Base-by-base conservation (phyloP, 306 rosid genomes). In the Quercus robur region DNA sequence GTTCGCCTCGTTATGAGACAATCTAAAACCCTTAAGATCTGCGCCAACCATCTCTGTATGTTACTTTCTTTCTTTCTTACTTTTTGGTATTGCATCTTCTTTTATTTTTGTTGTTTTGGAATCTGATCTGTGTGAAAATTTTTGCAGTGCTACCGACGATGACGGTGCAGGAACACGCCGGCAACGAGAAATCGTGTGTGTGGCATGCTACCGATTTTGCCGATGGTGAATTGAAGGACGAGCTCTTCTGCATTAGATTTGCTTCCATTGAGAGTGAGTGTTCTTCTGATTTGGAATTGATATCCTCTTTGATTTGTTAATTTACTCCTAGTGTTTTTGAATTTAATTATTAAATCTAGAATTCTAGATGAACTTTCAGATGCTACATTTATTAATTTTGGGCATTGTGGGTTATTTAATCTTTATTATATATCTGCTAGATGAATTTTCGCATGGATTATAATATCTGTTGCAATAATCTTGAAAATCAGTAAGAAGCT, bases 181-280 rank as follows among this genome's bases (percentile, higher is more conserved):
- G 99, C 21, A 96, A 93, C 72, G 98, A 96, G 57, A 96, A 96
- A 73, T 96, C 94, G 0, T 96, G 94, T 44, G 99, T 96, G 55
- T 93, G 99, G 99, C 99, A 96, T 66, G 99, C 99, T 0, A 88
- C 90, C 77, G 99, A 96, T 71, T 96, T 84, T 56, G 98, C 99
- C 35, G 98, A 93, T 75, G 99, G 99, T 25, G 97, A 96, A 90
- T 89, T 93, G 81, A 96, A 93, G 87, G 91, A 90, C 52, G 99
- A 96, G 80, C 97, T 96, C 77, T 96, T 96, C 91, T 96, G 98
- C 77, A 96, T 96, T 80, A 87, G 99, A 80, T 96, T 96, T 62
- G 89, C 97, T 23, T 90, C 99, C 0, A 85, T 96, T 86, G 99
- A 96, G 77, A 93, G 99, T 96, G 81, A 88, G 99, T 81, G 19